Base-by-base conservation (phyloP, 2,329 filamentous ascomycete genomes). In the Dothideomycetes sp. region DNA sequence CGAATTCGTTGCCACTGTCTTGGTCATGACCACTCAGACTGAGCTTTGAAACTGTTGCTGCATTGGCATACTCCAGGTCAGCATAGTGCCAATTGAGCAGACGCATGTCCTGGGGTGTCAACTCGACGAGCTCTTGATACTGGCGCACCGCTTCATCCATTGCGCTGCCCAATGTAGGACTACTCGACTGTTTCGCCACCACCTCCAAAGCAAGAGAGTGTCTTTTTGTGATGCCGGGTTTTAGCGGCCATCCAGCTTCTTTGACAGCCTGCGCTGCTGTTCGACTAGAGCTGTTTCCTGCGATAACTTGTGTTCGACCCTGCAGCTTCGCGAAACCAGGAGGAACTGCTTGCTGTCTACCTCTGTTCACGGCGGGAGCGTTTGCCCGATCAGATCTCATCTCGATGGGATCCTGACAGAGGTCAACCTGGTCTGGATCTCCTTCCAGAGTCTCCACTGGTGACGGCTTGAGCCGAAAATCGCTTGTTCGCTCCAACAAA, bases 1-100 rank as follows among this genome's bases (percentile, higher is more conserved):
- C 88, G 67, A 94, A 98, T 57, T 98, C 91, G 53, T 98, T 95
- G 1, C 91, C 91, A 35, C 88, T 87, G 56, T 98, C 93, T 53
- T 98, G 87, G 60, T 98, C 93, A 85, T 93, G 96, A 0, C 88
- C 81, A 6, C 81, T 78, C 11, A 98, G 74, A 59, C 89, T 96
- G 13, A 98, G 74, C 47, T 83, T 82, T 49, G 83, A 80, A 41
- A 94, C 78, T 49, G 87, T 93, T 2, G 80, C 84, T 2, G 91
- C 91, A 59, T 96, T 98, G 47, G 89, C 93, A 57, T 98, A 98
- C 61, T 98, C 91, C 11, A 98, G 72, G 56, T 98, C 98, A 49
- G 93, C 93, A 59, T 95, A 83, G 61, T 98, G 93, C 91, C 91
- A 98, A 56, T 95, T 98, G 54, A 96, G 73, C 12, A 98, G 69